Evolutionary conservation across 164 flowering plant genomes (phyloP).

Genomic region (Annona cherimola): DNA sequence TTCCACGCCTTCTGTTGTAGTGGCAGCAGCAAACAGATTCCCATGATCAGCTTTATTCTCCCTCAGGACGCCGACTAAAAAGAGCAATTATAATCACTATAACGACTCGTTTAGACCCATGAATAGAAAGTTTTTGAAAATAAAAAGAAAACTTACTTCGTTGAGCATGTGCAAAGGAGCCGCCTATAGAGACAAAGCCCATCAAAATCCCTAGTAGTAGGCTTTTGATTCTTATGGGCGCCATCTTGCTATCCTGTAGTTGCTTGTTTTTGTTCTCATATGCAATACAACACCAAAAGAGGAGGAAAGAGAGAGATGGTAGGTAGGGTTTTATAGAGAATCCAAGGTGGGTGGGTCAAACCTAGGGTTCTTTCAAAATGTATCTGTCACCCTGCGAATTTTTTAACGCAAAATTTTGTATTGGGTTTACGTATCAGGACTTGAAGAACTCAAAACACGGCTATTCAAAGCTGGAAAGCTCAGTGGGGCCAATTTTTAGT

Average conservation of each 20-base stretch:
- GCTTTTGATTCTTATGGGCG: constrained; percentile 20
- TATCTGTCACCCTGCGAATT: not conserved
- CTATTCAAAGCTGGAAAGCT: constrained; percentile 24
- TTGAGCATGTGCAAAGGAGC: constrained; percentile 24
- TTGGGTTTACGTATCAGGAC: constrained; percentile 10
- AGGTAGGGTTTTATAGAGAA: constrained; percentile 30
- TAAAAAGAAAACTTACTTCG: constrained; percentile 21
- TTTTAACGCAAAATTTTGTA: not conserved
- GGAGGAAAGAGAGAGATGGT: constrained; percentile 14
- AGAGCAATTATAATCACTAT: not conserved
- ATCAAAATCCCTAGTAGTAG: constrained; percentile 32
- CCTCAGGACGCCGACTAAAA: constrained; percentile 6
- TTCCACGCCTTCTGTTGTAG: not conserved
- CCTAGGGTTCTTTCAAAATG: constrained; percentile 35
- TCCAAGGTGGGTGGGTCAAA: constrained; percentile 37
- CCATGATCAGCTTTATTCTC: constrained; percentile 2
- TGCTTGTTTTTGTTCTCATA: not conserved
- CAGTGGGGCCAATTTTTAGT: constrained; percentile 10
- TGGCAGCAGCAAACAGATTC: constrained; percentile 2
- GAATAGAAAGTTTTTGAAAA: not conserved
- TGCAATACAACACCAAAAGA: constrained; percentile 17
- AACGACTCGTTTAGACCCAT: not conserved
- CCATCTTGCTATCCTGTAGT: constrained; percentile 25
- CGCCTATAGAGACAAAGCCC: constrained; percentile 19
- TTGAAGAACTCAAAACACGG: constrained; percentile 19